Evolutionary conservation across 2,329 filamentous ascomycete species (phyloP).

Genomic region (Sphaerulina musiva): DNA sequence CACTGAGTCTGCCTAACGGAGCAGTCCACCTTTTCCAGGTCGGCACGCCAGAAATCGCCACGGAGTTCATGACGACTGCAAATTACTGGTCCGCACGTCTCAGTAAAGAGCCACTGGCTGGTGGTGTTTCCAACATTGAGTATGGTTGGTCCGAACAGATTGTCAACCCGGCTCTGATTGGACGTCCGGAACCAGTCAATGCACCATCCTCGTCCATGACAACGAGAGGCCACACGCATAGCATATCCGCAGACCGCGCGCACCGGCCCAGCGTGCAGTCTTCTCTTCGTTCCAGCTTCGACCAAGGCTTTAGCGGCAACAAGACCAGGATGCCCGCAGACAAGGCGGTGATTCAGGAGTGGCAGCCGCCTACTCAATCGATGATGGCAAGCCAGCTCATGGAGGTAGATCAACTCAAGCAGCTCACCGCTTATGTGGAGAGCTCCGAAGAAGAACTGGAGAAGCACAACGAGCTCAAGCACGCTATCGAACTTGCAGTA

Average conservation of each 20-base stretch:
- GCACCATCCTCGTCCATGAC: conserved; percentile 32
- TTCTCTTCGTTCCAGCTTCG: conserved; percentile 54
- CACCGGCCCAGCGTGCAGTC: conserved; percentile 33
- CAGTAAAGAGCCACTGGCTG: conserved; percentile 86
- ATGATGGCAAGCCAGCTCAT: conserved; percentile 74
- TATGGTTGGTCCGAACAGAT: conserved; percentile 91
- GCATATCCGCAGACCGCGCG: conserved; percentile 21
- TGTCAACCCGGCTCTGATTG: conserved; percentile 50
- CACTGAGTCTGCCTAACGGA: conserved; percentile 81
- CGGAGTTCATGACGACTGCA: conserved; percentile 86
- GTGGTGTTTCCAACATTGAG: conserved; percentile 92
- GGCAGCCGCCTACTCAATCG: conserved; percentile 81
- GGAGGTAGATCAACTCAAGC: conserved; percentile 74
- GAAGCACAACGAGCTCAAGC: conserved; percentile 79
- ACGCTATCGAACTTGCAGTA: conserved; percentile 75
- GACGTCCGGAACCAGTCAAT: conserved; percentile 26
- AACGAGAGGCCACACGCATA: conserved; percentile 23
- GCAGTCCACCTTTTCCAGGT: conserved; percentile 98
- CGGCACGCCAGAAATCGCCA: conserved; percentile 87
- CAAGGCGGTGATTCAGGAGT: conserved; percentile 74
- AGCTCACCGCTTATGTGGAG: conserved; percentile 70
- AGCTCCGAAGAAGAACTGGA: conserved; percentile 80
- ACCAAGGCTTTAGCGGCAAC: conserved; percentile 45
- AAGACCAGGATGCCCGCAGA: conserved; percentile 73
- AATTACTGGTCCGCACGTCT: conserved; percentile 97